phyloP scores from a whole-genome alignment of 768 basidiomycete species.

The Leccinum uliginosum region DNA sequence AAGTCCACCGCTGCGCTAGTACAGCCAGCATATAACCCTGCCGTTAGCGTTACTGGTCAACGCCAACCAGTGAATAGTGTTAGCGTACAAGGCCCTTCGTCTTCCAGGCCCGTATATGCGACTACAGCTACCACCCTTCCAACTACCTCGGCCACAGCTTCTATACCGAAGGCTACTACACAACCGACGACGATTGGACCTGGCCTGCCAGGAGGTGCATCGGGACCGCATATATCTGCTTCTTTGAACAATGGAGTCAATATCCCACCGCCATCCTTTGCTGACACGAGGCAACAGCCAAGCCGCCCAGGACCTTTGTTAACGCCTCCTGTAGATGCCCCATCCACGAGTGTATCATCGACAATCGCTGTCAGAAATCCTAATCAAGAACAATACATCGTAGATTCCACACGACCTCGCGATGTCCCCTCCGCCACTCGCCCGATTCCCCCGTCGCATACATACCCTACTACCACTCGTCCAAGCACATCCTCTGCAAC shows the following conservation, averaged over 20 bases:
- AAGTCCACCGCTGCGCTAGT: constrained; percentile 6
- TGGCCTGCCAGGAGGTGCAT: constrained; percentile 3
- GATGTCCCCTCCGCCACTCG: constrained; percentile 19
- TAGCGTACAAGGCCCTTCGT: constrained; percentile 3
- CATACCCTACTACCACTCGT: constrained; percentile 23
- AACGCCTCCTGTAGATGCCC: constrained; percentile 14
- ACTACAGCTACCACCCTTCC: constrained; percentile 1
- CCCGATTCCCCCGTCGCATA: constrained; percentile 16
- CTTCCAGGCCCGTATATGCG: constrained; percentile 10
- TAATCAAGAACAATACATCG: constrained; percentile 17
- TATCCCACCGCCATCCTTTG: constrained; percentile 7
- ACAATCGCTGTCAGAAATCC: constrained; percentile 15
- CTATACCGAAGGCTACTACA: constrained; percentile 7
- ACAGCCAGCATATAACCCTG: constrained; percentile 2
- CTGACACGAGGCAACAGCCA: constrained; percentile 21
- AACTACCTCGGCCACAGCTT: background rate
- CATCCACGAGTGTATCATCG: constrained; percentile 8
- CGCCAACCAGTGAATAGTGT: constrained; percentile 8
- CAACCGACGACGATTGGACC: constrained; percentile 2
- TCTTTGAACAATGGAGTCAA: constrained; percentile 1
- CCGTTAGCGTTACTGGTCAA: constrained; percentile 2
- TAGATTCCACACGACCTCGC: constrained; percentile 23
- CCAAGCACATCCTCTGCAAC: constrained; percentile 15
- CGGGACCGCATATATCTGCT: constrained; percentile 7
- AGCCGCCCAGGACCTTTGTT: constrained; percentile 14